phyloP scores from a whole-genome alignment of 2,329 filamentous ascomycete genomes.

The Nothomitra cinnamomea region DNA sequence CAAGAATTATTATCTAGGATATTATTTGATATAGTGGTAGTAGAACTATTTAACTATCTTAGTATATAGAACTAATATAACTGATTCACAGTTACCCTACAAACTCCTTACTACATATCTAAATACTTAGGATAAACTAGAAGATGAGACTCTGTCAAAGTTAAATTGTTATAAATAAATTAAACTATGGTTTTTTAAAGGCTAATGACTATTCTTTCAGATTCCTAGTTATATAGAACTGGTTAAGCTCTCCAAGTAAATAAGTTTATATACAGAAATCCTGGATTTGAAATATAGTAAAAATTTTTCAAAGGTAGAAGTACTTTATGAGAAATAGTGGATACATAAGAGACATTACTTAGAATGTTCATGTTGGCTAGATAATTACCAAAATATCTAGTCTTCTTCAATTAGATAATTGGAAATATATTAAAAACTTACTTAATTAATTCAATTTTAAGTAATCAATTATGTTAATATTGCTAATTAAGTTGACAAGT shows the following conservation, averaged over 20 bases:
- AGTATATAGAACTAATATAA: no score
- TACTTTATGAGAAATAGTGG: neutral
- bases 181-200: neutral
- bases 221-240: neutral
- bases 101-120: no score
- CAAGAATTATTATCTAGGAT: no score
- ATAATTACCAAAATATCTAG: neutral
- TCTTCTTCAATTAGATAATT: neutral
- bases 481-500: no score
- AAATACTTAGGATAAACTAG: no score
- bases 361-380: neutral
- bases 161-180: no score
- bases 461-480: neutral
- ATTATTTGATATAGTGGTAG: no score
- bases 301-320: neutral
- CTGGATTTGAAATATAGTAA: neutral
- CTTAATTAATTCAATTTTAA: neutral
- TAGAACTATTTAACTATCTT: no score
- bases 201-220: neutral
- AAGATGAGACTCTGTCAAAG: no score
- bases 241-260: neutral
- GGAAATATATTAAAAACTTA: neutral
- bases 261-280: neutral
- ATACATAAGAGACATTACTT: neutral
- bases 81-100: no score